These are phyloP conservation scores for Olyra latifolia DNA, from an alignment of 176 grass and related monocot genomes.

Conservation along the genomic window DNA sequence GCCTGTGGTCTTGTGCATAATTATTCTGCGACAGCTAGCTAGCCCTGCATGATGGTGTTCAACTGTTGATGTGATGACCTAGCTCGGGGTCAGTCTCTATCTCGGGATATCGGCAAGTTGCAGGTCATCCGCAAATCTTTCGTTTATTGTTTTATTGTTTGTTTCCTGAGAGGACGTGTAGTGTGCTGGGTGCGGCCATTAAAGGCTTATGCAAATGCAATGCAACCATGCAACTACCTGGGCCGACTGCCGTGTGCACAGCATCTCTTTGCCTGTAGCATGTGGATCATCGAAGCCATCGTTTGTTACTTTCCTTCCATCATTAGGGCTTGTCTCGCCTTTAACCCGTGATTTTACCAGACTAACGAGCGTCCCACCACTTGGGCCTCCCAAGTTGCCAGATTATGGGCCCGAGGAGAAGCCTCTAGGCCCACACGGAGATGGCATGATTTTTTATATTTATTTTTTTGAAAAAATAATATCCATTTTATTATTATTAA, in stretches of 20 bases:
- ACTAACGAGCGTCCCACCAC: too few relatives aligned
- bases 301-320: background rate
- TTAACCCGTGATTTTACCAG: background rate
- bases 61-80: constrained; percentile 6
- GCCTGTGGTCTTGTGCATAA: background rate
- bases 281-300: background rate
- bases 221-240: background rate
- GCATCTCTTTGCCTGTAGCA: background rate
- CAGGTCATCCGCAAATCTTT: background rate
- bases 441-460: too few relatives aligned
- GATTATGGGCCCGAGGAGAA: background rate
- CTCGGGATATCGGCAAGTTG: too few relatives aligned
- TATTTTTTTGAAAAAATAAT: too few relatives aligned
- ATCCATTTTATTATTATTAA: too few relatives aligned
- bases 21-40: background rate
- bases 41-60: constrained; percentile 11
- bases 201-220: background rate
- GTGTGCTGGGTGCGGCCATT: background rate
- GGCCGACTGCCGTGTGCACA: background rate
- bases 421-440: too few relatives aligned
- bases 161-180: background rate
- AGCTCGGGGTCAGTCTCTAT: background rate
- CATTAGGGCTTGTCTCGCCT: background rate
- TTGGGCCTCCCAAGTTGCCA: background rate
- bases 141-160: too few relatives aligned